These are phyloP conservation scores for Euphrasia confusa DNA, from an alignment of 257 asterid genomes.

Conservation along the genomic window DNA sequence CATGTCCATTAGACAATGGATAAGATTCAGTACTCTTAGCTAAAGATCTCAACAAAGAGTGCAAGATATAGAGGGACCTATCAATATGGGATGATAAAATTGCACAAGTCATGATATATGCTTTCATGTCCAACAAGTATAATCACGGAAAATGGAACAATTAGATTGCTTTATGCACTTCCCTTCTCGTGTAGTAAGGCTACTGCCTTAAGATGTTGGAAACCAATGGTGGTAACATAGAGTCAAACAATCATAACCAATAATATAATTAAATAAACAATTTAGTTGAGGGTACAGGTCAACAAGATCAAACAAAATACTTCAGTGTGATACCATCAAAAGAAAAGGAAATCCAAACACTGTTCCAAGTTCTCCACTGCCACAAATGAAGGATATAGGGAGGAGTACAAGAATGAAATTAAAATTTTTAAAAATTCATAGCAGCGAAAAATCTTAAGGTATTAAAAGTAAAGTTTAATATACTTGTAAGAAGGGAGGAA, in stretches of 20 bases:
- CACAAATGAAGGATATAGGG: not conserved
- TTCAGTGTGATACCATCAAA: not conserved
- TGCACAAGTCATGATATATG: too few relatives aligned
- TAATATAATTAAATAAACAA: not conserved
- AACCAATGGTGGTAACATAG: not conserved
- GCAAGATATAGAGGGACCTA: not conserved
- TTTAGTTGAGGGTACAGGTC: not conserved
- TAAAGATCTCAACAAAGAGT: not conserved
- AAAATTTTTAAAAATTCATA: slow-evolving; percentile 6
- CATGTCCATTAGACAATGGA: too few relatives aligned
- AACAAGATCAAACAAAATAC: not conserved
- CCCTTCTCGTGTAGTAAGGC: too few relatives aligned
- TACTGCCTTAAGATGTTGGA: too few relatives aligned
- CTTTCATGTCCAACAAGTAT: too few relatives aligned
- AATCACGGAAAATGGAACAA: too few relatives aligned
- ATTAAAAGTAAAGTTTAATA: slow-evolving; percentile 17
- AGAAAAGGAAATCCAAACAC: not conserved
- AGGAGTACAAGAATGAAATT: not conserved
- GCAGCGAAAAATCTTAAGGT: slow-evolving; percentile 17
- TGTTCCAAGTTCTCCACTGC: not conserved
- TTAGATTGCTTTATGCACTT: too few relatives aligned
- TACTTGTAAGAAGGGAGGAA: slow-evolving; percentile 22
- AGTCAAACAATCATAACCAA: not conserved
- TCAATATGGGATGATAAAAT: too few relatives aligned
- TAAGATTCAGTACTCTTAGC: too few relatives aligned